Evolutionary conservation across 1,284 basidiomycete species (phyloP).

Genomic region (Mycena citricolor): DNA sequence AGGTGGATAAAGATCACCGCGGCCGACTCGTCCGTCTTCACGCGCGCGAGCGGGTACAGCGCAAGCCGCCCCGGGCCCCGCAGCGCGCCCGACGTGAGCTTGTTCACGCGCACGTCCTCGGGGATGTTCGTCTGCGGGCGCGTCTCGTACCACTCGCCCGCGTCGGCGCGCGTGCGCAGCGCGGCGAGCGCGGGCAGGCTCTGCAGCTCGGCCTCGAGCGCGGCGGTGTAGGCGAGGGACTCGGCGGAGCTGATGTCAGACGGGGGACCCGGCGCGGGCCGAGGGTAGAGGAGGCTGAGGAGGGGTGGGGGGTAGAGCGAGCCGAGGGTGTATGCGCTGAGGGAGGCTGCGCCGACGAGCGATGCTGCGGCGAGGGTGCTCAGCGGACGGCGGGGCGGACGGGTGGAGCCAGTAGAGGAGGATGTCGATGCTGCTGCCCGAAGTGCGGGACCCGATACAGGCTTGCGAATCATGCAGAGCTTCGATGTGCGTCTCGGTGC

Average conservation of each 20-base stretch:
- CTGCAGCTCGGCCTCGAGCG: slow-evolving; percentile 72
- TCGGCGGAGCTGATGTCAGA: slow-evolving; percentile 57
- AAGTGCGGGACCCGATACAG: too few relatives aligned
- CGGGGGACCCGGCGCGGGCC: slow-evolving; percentile 68
- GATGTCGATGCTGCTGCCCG: too few relatives aligned
- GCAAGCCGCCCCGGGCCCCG: slow-evolving; percentile 85
- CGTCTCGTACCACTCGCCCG: slow-evolving; percentile 69
- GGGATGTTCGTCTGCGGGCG: slow-evolving; percentile 76
- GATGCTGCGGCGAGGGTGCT: slow-evolving; percentile 20
- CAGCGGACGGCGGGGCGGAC: too few relatives aligned
- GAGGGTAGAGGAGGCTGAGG: slow-evolving; percentile 62
- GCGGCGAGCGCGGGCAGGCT: slow-evolving; percentile 59
- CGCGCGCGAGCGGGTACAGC: slow-evolving; percentile 72
- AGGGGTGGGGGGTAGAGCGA: slow-evolving; percentile 40
- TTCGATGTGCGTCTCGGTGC: too few relatives aligned
- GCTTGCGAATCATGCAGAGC: too few relatives aligned
- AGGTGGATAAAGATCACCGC: slow-evolving; percentile 75
- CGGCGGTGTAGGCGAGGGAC: slow-evolving; percentile 56
- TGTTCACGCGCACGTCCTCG: slow-evolving; percentile 72
- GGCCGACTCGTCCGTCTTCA: slow-evolving; percentile 75
- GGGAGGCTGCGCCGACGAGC: slow-evolving; percentile 24
- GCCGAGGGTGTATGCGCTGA: slow-evolving; percentile 39
- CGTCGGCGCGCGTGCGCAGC: slow-evolving; percentile 48
- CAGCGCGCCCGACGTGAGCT: slow-evolving; percentile 82
- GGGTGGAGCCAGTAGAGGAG: too few relatives aligned